Percentiles rank a stretch among this genome's conserved stretches.
Evolutionary conservation across 2,329 filamentous ascomycete genomes (phyloP).

Genomic region (Pyricularia grisea): DNA sequence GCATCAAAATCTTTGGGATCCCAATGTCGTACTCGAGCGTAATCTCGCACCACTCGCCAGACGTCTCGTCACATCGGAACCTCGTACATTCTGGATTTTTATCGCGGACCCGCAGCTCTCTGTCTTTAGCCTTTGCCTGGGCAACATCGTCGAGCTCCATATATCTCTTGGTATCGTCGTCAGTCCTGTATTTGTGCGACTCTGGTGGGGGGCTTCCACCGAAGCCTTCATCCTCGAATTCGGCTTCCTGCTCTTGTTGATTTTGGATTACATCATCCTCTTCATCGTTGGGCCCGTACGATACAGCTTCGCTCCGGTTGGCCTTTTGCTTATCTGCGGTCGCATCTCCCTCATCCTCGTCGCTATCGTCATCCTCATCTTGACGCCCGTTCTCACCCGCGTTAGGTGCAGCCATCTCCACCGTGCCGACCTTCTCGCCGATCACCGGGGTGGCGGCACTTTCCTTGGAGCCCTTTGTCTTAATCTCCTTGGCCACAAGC

Average conservation of each 20-base stretch:
- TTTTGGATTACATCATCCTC: constrained; percentile 71
- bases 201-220: constrained; percentile 32
- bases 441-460: constrained; percentile 71
- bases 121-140: constrained; percentile 30
- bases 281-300: constrained; percentile 88
- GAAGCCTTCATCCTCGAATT: constrained; percentile 45
- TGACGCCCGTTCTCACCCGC: constrained; percentile 24
- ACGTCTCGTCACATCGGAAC: constrained; percentile 71
- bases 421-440: constrained; percentile 40
- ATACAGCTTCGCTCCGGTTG: constrained; percentile 73
- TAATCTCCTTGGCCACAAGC: constrained; percentile 68
- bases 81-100: constrained; percentile 57
- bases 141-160: constrained; percentile 6
- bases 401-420: constrained; percentile 38
- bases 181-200: constrained; percentile 25
- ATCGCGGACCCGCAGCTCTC: constrained; percentile 55
- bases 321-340: constrained; percentile 64
- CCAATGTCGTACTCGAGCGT: constrained; percentile 73
- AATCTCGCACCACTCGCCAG: constrained; percentile 68
- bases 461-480: constrained; percentile 56
- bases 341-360: constrained; percentile 71
- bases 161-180: constrained; percentile 21
- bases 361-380: constrained; percentile 58
- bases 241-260: constrained; percentile 50
- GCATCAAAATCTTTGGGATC: constrained; percentile 85